phyloP scores from a whole-genome alignment of 805 yeast species.

The Brettanomyces sp. region DNA sequence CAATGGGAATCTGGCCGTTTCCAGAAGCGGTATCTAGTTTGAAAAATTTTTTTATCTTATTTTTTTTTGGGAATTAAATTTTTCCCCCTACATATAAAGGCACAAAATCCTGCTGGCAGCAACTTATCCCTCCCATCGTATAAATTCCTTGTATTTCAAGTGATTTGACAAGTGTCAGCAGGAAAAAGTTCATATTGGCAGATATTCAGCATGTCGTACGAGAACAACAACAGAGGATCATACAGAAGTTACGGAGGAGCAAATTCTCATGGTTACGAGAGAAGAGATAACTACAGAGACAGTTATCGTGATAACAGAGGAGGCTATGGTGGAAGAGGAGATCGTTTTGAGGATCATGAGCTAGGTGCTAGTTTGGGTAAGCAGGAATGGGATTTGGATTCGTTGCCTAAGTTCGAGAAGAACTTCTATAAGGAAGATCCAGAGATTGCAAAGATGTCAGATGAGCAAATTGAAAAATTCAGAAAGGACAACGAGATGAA shows the following conservation, averaged over 20 bases:
- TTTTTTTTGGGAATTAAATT: neutral
- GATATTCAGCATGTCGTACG: slow-evolving; percentile 29
- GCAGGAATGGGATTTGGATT: slow-evolving; percentile 74
- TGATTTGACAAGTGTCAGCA: too few species aligned
- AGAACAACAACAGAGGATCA: slow-evolving; percentile 27
- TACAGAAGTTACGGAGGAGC: slow-evolving; percentile 14
- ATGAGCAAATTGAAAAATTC: slow-evolving; percentile 62
- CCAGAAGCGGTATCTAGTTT: neutral
- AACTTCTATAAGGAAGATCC: slow-evolving; percentile 88
- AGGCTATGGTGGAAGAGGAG: slow-evolving; percentile 28
- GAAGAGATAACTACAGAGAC: neutral
- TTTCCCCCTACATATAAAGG: neutral
- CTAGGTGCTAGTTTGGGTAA: slow-evolving; percentile 50
- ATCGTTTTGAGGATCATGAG: slow-evolving; percentile 33
- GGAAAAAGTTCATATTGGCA: too few species aligned
- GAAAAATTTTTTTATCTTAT: neutral
- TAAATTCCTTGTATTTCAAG: neutral
- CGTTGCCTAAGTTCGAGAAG: slow-evolving; percentile 85
- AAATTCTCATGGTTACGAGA: neutral
- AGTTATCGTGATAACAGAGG: slow-evolving; percentile 26
- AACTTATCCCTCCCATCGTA: slow-evolving; percentile 1
- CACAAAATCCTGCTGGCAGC: too few species aligned
- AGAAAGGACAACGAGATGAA: slow-evolving; percentile 84
- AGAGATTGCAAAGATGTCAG: slow-evolving; percentile 64
- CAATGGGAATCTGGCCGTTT: neutral